These are phyloP conservation scores for Ogataea nakhonphanomensis DNA, from an alignment of 805 yeast species.

Conservation along the genomic window DNA sequence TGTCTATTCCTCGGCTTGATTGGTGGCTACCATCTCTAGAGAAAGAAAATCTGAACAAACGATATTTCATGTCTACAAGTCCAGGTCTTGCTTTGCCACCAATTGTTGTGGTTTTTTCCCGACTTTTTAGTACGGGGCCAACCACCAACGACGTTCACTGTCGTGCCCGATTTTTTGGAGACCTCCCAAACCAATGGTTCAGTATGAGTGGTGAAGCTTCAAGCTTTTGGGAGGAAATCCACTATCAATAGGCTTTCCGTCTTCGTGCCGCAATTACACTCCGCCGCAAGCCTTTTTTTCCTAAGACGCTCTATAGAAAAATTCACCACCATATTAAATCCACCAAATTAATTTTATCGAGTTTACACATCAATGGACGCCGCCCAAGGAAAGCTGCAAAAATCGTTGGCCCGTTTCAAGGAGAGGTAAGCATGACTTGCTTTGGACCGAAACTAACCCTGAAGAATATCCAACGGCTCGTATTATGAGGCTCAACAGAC, in stretches of 20 bases:
- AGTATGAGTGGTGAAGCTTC: constrained; percentile 18
- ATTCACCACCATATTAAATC: not conserved
- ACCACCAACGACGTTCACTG: constrained; percentile 11
- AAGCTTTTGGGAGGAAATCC: constrained; percentile 15
- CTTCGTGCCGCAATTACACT: too few species aligned
- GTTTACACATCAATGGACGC: constrained; percentile 16
- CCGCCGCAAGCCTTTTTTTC: too few species aligned
- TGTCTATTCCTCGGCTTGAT: constrained; percentile 21
- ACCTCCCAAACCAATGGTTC: constrained; percentile 17
- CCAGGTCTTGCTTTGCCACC: constrained; percentile 19
- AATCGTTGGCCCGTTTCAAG: constrained; percentile 64
- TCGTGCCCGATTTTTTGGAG: constrained; percentile 23
- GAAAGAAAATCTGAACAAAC: constrained; percentile 11
- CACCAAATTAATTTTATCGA: not conserved
- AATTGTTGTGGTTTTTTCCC: constrained; percentile 28
- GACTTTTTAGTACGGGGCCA: constrained; percentile 31
- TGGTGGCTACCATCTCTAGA: constrained; percentile 27
- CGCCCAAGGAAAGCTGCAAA: constrained; percentile 43
- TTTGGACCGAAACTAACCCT: not conserved
- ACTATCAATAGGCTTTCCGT: constrained; percentile 10
- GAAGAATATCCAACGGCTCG: constrained; percentile 65
- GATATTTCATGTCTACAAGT: constrained; percentile 8
- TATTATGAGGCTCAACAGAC: constrained; percentile 97
- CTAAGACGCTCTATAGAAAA: not conserved
- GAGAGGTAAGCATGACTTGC: constrained; percentile 29